phyloP scores from a whole-genome alignment of 352 stramenopile species.

The Thraustotheca clavata region DNA sequence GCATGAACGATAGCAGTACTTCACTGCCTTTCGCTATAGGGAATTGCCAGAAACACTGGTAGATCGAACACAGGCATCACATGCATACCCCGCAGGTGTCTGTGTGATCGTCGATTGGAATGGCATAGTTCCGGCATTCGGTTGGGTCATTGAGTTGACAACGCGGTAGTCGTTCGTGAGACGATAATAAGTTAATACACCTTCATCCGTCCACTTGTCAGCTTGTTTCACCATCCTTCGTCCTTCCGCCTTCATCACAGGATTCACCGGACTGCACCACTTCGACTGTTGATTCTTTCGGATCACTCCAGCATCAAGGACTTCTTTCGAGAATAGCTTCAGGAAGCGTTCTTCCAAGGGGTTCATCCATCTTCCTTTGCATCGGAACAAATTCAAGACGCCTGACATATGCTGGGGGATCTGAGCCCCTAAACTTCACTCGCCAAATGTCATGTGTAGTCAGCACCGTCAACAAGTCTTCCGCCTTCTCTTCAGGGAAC shows the following conservation, averaged over 20 bases:
- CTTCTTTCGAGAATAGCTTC: neutral
- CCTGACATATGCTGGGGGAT: neutral
- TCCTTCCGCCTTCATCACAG: neutral
- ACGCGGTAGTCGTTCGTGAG: conserved; percentile 24
- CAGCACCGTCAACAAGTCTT: neutral
- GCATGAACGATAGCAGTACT: conserved; percentile 27
- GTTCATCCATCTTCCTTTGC: neutral
- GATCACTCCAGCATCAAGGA: no score
- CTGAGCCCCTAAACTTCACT: neutral
- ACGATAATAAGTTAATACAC: conserved; percentile 15
- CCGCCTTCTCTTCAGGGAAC: neutral
- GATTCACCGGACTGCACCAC: neutral
- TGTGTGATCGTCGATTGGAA: neutral
- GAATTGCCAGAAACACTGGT: conserved; percentile 25
- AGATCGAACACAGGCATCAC: neutral
- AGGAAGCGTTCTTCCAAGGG: neutral
- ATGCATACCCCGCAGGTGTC: neutral
- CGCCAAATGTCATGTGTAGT: neutral
- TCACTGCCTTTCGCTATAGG: conserved; percentile 21
- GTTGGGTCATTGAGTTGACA: neutral
- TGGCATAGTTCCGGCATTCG: neutral
- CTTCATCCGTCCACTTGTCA: conserved; percentile 1
- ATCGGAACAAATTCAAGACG: neutral
- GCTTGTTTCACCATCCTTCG: neutral
- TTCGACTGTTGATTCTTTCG: no score